phyloP scores from a whole-genome alignment of 805 yeast genomes.

The Hanseniaspora meyeri region DNA sequence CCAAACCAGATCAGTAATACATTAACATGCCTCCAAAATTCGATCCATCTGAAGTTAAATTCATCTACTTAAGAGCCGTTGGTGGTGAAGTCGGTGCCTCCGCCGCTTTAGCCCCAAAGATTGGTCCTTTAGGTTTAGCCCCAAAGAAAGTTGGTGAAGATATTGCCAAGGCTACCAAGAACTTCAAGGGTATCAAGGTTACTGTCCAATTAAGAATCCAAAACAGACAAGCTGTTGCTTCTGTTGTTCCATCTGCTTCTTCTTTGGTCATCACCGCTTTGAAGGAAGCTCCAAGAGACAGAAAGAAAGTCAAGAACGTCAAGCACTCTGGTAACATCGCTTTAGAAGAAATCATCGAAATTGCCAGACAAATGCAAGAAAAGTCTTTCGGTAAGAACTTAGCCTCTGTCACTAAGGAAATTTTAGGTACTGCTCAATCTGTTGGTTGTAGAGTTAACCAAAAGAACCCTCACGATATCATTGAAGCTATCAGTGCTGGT shows the following conservation, averaged over 20 bases:
- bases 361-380: slow-evolving; percentile 94
- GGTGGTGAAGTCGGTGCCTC: slow-evolving; percentile 99
- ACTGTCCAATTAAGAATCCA: slow-evolving; percentile 97
- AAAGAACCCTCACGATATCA: slow-evolving; percentile 98
- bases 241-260: slow-evolving; percentile 99
- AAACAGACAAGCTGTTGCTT: slow-evolving; percentile 98
- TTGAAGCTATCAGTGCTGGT: slow-evolving; percentile 96
- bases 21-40: slow-evolving; percentile 88
- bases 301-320: slow-evolving; percentile 99
- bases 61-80: slow-evolving; percentile 97
- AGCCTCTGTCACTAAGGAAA: slow-evolving; percentile 95
- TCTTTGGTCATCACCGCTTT: slow-evolving; percentile 97
- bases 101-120: slow-evolving; percentile 98
- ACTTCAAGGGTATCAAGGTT: slow-evolving; percentile 98
- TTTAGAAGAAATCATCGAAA: slow-evolving; percentile 88
- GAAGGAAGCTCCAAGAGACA: slow-evolving; percentile 99
- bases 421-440: slow-evolving; percentile 98
- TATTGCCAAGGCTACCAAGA: slow-evolving; percentile 98
- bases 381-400: slow-evolving; percentile 96
- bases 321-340: slow-evolving; percentile 99
- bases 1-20: slow-evolving; percentile 17
- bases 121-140: slow-evolving; percentile 99
- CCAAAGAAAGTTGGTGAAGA: slow-evolving; percentile 99
- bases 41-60: slow-evolving; percentile 97
- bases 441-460: slow-evolving; percentile 99